Evolutionary conservation across 2,329 filamentous ascomycete species (phyloP), one percentile per base, ranked within the genome.

Genomic region (Colletotrichum magnum): DNA sequence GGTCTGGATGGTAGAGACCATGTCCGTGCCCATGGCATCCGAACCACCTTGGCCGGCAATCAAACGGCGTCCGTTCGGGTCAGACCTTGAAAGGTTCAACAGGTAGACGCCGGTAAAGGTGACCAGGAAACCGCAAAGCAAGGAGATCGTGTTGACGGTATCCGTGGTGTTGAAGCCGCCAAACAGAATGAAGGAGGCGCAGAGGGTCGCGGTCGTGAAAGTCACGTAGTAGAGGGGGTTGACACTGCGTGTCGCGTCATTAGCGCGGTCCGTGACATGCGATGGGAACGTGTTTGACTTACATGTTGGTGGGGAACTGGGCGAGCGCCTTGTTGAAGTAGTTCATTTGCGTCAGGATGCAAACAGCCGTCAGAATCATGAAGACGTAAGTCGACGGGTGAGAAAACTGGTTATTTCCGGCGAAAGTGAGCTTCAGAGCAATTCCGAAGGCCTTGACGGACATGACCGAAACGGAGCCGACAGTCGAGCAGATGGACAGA

Each of bases 311-410:
- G 36, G 94, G 95, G 82, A 98, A 99, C 77, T 97, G 94, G 80
- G 94, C 97, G 69, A 99, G 85, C 7, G 96, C 96, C 82, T 99
- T 99, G 87, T 99, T 99, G 83, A 99, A 97, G 82, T 99, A 99
- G 82, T 99, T 99, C 96, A 99, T 98, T 86, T 99, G 96, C 9
- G 95, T 98, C 74, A 99, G 81, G 78, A 99, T 98, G 85, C 96
- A 99, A 72, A 98, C 94, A 3, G 88, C 87, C 0, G 95, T 96
- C 73, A 98, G 89, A 73, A 99, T 98, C 81, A 95, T 91, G 80
- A 99, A 99, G 72, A 98, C 95, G 76, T 99, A 99, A 69, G 97
- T 99, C 58, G 94, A 97, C 2, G 97, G 94, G 75, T 97, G 94
- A 5, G 89, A 90, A 80, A 99, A 98, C 81, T 99, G 96, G 82